Evolutionary conservation across 2,329 filamentous ascomycete species (phyloP), one percentile per base, ranked within the genome.

Genomic region (Arthrinium puccinioides): DNA sequence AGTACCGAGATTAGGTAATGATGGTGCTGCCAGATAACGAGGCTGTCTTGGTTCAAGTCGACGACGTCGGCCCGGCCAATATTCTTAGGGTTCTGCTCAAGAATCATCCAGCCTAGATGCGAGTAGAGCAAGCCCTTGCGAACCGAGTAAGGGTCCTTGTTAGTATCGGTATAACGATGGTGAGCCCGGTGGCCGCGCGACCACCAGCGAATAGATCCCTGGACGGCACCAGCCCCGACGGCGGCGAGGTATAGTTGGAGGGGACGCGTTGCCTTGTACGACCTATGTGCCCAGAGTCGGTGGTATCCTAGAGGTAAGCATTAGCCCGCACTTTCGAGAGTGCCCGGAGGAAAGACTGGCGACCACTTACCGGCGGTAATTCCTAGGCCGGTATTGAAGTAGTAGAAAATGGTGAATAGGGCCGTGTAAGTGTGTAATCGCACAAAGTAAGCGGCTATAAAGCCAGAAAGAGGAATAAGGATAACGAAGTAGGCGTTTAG

Each of bases 11-110:
- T 87, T 61, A 92, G 72, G 67, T 87, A 94, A 70, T 94, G 75
- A 59, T 78, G 79, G 72, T 94, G 87, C 66, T 94, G 87, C 82
- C 82, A 92, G 51, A 89, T 76, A 29, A 94, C 87, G 42, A 94
- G 76, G 34, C 82, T 71, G 55, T 92, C 86, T 60, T 90, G 84
- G 67, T 92, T 92, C 50, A 94, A 69, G 55, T 94, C 87, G 52
- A 83, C 82, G 55, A 94, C 92, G 52, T 94, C 87, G 61, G 85
- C 89, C 44, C 87, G 84, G 54, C 87, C 87, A 53, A 87, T 86
- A 45, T 83, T 76, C 74, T 90, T 90, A 47, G 86, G 85, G 69
- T 94, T 90, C 69, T 94, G 87, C 74, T 90, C 90, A 74, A 94
- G 80, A 55, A 94, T 65, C 85, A 94, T 92, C 87, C 87, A 94